Percentiles rank a stretch among this genome's conserved stretches.
These are phyloP conservation scores for Leccinellum luteum DNA, from an alignment of 768 basidiomycete genomes.

Conservation along the genomic window DNA sequence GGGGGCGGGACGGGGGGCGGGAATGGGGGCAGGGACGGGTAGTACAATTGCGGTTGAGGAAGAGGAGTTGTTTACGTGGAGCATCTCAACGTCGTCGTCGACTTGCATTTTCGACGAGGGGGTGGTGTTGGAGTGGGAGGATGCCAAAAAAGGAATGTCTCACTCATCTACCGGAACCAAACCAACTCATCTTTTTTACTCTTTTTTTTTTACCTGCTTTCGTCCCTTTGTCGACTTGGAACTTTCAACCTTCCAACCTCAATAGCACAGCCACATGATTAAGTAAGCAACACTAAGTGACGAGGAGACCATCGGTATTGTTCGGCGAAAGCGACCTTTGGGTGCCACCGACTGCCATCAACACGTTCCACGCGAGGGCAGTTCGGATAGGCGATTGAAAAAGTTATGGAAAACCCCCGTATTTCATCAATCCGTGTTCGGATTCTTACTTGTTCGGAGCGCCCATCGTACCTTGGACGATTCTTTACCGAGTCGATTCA, in stretches of 20 bases:
- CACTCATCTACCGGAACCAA: constrained; percentile 13
- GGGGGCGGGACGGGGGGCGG: constrained; percentile 7
- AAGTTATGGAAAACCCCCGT: too few species aligned
- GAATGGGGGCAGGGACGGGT: constrained; percentile 1
- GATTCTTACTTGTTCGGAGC: too few species aligned
- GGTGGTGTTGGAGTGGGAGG: constrained; percentile 31
- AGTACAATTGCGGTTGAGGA: neutral
- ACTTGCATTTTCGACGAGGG: constrained; percentile 1
- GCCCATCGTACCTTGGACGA: too few species aligned
- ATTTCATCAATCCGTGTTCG: too few species aligned
- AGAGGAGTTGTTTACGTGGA: constrained; percentile 8
- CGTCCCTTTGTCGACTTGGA: constrained; percentile 24
- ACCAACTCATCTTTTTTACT: too few species aligned
- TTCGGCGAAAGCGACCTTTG: too few species aligned
- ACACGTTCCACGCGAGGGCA: too few species aligned
- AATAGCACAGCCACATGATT: constrained; percentile 17
- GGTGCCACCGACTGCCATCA: too few species aligned
- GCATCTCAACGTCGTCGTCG: constrained; percentile 34
- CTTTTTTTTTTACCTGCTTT: constrained; percentile 19
- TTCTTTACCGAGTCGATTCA: too few species aligned
- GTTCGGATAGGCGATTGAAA: too few species aligned
- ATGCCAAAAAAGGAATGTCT: constrained; percentile 38
- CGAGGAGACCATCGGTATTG: too few species aligned
- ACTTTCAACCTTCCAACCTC: constrained; percentile 11
- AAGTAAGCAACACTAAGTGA: constrained; percentile 27